Base-by-base conservation (phyloP, 2,329 filamentous ascomycete species). In the Phialocephala subalpina region DNA sequence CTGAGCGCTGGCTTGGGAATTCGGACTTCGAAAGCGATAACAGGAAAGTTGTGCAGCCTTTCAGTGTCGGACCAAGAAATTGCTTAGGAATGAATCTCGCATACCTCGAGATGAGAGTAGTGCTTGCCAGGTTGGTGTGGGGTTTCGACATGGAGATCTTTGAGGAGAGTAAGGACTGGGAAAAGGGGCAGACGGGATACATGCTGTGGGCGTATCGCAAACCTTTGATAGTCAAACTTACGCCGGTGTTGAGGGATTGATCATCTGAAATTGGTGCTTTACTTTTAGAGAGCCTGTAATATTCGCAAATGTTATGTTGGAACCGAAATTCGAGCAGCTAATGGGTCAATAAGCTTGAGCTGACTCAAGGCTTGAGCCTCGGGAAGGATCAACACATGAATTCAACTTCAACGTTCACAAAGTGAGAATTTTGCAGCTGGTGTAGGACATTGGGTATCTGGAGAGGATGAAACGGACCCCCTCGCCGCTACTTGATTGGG, bases 1-100 rank as follows among this genome's bases (percentile, higher is more conserved):
- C 67, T 9, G 67, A 72, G 38, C 70, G 79, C 0, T 81, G 80
- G 79, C 80, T 53, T 66, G 60, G 45, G 52, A n/a, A 45, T 2
- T 16, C 57, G 7, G 56, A 59, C 14, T 70, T 64, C 47, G 27
- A 42, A n/a, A 25, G 64, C n/a, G 66, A 71, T 42, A 64, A 61
- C 20, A 52, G 60, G 42, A 53, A 52, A 6, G 68, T 62, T 8
- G 16, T 64, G 2, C 58, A 68, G n/a, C 68, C 69, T 12, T 71
- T 69, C 29, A 58, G 45, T 16, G 6, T 65, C 9, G 69, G 69
- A 1, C 63, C 66, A 1, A 57, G 69, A 42, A 66, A 63, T 45
- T 71, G 69, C 36, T 38, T 70, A 16, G 69, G 68, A 11, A 60
- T 52, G 33, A 69, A 58, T 45, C 58, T 72, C 12, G 67, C 69